Evolutionary conservation across 2,329 filamentous ascomycete species (phyloP).

Genomic region (Byssochlamys sp.): DNA sequence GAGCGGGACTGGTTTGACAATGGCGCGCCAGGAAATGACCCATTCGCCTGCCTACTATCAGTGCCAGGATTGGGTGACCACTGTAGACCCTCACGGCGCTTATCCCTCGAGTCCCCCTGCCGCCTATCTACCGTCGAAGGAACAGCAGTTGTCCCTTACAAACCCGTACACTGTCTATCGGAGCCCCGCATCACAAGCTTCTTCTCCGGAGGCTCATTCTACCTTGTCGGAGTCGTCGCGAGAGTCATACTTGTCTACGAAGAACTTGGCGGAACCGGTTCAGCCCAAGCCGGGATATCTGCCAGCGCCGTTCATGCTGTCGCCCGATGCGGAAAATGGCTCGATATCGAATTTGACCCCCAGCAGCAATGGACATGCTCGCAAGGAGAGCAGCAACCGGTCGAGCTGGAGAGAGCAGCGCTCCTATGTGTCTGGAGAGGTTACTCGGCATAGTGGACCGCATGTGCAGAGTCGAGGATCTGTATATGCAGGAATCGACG

Average conservation of each 20-base stretch:
- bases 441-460: constrained; percentile 13
- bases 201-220: constrained; percentile 10
- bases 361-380: constrained; percentile 15
- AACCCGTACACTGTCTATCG: neutral
- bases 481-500: constrained; percentile 8
- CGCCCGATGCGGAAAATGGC: constrained; percentile 14
- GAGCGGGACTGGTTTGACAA: constrained; percentile 11
- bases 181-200: constrained; percentile 1
- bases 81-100: neutral
- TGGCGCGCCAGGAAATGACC: constrained; percentile 28
- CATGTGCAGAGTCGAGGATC: constrained; percentile 18
- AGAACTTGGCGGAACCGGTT: constrained; percentile 5
- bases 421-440: constrained; percentile 25
- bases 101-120: constrained; percentile 7
- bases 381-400: constrained; percentile 21
- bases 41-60: constrained; percentile 27
- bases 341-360: constrained; percentile 16
- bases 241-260: constrained; percentile 13
- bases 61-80: constrained; percentile 3
- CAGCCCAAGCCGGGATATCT: neutral
- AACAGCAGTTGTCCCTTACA: neutral
- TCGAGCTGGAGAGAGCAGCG: constrained; percentile 26
- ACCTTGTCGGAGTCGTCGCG: constrained; percentile 15
- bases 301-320: constrained; percentile 15
- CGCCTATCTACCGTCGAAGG: neutral